Conservation (phyloP, 345 rosid genomes). For the Moringa oleifera region DNA sequence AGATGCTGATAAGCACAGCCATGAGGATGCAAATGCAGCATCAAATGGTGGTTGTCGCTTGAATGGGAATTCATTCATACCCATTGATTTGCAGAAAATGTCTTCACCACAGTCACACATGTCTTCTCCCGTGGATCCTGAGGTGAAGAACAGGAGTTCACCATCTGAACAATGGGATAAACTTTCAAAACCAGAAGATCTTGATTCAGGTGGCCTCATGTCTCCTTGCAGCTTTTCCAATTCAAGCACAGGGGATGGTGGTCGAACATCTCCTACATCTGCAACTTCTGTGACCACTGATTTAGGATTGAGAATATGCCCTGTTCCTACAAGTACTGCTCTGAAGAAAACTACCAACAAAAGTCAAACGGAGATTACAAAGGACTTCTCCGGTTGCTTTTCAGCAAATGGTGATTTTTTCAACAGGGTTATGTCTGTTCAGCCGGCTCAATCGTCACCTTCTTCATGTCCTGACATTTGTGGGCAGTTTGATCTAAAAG, state of each 20-base stretch:
- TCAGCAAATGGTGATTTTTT: constrained; percentile 19
- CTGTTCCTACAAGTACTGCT: constrained; percentile 27
- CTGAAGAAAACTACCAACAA: constrained; percentile 19
- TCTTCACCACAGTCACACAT: constrained; percentile 13
- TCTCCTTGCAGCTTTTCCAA: constrained; percentile 38
- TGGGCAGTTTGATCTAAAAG: constrained; percentile 20
- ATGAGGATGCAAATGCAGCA: constrained; percentile 12
- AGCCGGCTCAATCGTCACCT: constrained; percentile 32
- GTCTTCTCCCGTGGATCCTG: constrained; percentile 18
- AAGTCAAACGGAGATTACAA: constrained; percentile 16
- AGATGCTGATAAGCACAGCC: constrained; percentile 18
- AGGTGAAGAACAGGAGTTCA: constrained; percentile 21
- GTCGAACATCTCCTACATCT: constrained; percentile 41
- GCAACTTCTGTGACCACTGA: constrained; percentile 50
- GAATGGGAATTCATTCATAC: constrained; percentile 18
- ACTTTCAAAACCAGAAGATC: constrained; percentile 26
- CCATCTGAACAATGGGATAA: constrained; percentile 31
- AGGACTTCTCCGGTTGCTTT: constrained; percentile 19
- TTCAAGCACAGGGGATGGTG: constrained; percentile 33
- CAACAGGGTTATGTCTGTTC: constrained; percentile 12
- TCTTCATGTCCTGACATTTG: constrained; percentile 30
- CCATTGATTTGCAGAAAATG: constrained; percentile 23
- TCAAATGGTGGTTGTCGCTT: constrained; percentile 15
- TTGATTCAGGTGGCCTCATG: constrained; percentile 18
- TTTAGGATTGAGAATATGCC: constrained; percentile 43